Percentiles rank a stretch among this genome's conserved stretches.
phyloP scores from a whole-genome alignment of 202 grass and related monocot genomes.

The Panicum hallii region DNA sequence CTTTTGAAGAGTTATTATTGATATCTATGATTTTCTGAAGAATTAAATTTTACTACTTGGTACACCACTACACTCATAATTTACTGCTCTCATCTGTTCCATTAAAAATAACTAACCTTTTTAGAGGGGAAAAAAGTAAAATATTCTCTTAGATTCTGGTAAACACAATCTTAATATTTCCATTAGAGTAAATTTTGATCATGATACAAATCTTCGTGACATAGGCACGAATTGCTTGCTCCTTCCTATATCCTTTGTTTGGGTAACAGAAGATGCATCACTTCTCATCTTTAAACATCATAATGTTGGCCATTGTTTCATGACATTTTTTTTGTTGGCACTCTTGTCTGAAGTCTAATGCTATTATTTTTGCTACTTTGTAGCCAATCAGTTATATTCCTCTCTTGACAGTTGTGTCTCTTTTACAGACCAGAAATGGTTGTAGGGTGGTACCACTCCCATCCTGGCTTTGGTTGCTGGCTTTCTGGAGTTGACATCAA shows the following conservation, averaged over 20 bases:
- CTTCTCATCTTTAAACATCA: conserved; percentile 17
- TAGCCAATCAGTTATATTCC: not conserved
- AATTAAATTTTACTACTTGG: not conserved
- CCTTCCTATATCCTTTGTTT: not conserved
- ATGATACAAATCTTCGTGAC: not conserved
- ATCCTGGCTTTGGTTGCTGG: conserved; percentile 91
- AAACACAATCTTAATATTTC: not conserved
- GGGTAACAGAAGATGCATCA: not conserved
- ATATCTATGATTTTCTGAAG: not conserved
- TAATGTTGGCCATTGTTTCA: conserved; percentile 6
- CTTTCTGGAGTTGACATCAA: conserved; percentile 89
- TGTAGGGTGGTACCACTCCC: conserved; percentile 89
- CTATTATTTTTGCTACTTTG: not conserved
- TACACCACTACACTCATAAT: not conserved
- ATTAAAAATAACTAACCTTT: not conserved
- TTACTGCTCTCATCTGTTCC: not conserved
- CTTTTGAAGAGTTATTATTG: not conserved
- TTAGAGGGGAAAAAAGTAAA: not conserved
- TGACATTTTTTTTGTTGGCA: not conserved
- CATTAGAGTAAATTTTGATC: not conserved
- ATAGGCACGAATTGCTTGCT: not conserved
- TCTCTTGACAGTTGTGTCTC: not conserved
- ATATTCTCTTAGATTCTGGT: not conserved
- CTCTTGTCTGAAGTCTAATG: not conserved
- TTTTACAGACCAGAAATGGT: conserved; percentile 82